Base-by-base conservation (phyloP, 768 basidiomycete genomes). In the Auricularia sp. region DNA sequence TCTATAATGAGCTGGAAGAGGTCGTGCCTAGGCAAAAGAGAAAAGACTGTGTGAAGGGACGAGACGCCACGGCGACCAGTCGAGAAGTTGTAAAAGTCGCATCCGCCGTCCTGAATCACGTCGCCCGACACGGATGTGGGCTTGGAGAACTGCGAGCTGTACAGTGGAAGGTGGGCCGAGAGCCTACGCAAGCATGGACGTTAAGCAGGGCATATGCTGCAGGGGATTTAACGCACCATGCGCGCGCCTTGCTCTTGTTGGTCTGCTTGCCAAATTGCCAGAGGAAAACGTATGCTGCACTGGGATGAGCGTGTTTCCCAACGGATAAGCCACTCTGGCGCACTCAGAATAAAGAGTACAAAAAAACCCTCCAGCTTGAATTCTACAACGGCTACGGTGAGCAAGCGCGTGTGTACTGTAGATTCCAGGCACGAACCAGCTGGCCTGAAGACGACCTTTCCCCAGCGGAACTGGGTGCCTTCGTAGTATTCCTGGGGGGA, bases 11-110 rank as follows among this genome's bases (percentile, higher is more conserved):
- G 59, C 70, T 92, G 86, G 75, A 83, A 86, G 36, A 83, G 64
- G 76, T 96, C 93, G 74, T 97, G 94, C 72, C 89, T 86, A 66
- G 94, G 93, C 56, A 83, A 78, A 66, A 95, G 81, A 56, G 84
- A 79, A 73, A 94, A 81, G 69, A 89, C 80, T 61, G 89, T 86
- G 78, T 96, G 93, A 62, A 94, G 79, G 36, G 88, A 89, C 34
- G 83, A 77, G 64, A 93, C 72, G 68, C 84, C 85, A 65, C 89
- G 87, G 66, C 94, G 79, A 63, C 94, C 94, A 2, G 93, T 93
- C 51, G 91, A 91, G 76, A 90, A 97, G 71, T 81, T 81, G 78
- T 92, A 90, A 72, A 86, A 89, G 76, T 93, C 91, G 3, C 86
- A 80, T 69, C 87, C 79, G 21, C 91, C 91, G 69, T 93, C 92